Conservation (phyloP, 1,139 yeast species). For the Suhomyces anneliseae region DNA sequence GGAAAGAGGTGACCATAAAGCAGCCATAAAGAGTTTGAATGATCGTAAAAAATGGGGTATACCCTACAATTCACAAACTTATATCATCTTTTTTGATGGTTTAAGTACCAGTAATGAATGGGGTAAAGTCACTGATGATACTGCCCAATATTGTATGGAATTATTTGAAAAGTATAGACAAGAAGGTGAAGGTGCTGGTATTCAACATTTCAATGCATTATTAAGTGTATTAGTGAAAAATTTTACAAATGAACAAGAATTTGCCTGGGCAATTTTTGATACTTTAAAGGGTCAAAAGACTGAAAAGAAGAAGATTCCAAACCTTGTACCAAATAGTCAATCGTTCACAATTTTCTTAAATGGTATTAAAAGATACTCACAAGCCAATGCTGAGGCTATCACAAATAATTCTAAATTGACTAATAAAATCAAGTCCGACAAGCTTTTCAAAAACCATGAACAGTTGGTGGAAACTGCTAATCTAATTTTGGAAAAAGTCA, state of each 20-base stretch:
- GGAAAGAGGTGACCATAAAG: constrained; percentile 36
- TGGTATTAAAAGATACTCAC: constrained; percentile 32
- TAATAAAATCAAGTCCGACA: constrained; percentile 21
- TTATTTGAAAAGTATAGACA: constrained; percentile 24
- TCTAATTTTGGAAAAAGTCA: constrained; percentile 27
- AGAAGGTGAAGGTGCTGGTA: constrained; percentile 17
- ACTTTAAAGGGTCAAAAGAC: constrained; percentile 21
- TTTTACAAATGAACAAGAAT: constrained; percentile 30
- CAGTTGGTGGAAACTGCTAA: constrained; percentile 31
- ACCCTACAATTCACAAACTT: constrained; percentile 52
- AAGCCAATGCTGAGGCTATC: constrained; percentile 19
- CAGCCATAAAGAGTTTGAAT: constrained; percentile 49
- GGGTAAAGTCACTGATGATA: constrained; percentile 30
- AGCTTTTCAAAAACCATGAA: constrained; percentile 31
- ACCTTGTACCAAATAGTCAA: constrained; percentile 33
- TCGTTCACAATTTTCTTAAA: constrained; percentile 43
- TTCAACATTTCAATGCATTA: constrained; percentile 41
- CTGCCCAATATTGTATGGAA: constrained; percentile 24
- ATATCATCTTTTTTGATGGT: constrained; percentile 59
- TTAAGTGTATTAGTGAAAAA: constrained; percentile 38
- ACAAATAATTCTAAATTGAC: constrained; percentile 17
- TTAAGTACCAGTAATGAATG: constrained; percentile 43
- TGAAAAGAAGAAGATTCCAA: constrained; percentile 11
- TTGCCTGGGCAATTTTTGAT: constrained; percentile 45
- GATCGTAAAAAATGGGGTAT: constrained; percentile 64